phyloP scores from a whole-genome alignment of 805 yeast species.

The Wickerhamomyces silvicola region DNA sequence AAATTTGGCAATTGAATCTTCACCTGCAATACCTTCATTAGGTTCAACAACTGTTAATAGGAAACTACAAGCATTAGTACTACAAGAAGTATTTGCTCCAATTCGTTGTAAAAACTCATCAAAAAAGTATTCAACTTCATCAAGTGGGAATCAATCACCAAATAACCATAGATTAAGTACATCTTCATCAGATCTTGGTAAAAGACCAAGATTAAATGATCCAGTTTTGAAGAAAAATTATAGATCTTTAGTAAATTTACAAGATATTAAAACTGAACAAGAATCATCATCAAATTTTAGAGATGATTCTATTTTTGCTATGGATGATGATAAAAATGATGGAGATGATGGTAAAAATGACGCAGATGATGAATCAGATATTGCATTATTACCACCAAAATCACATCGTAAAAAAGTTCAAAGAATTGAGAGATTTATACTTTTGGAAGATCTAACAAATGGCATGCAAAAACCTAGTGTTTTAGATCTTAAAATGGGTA shows the following conservation, averaged over 20 bases:
- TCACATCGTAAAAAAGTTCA: conserved; percentile 34
- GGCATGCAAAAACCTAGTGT: conserved; percentile 85
- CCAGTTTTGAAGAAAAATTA: conserved; percentile 14
- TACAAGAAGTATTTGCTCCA: conserved; percentile 68
- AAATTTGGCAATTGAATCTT: no score
- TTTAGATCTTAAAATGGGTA: conserved; percentile 94
- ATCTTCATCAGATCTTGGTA: conserved; percentile 19
- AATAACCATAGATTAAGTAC: conserved; percentile 15
- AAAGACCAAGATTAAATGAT: conserved; percentile 12
- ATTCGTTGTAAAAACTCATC: conserved; percentile 3
- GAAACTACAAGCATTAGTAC: conserved; percentile 62
- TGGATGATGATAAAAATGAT: conserved; percentile 37
- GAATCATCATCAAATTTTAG: conserved; percentile 2
- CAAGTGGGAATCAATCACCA: conserved; percentile 8
- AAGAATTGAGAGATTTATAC: conserved; percentile 70
- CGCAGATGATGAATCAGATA: conserved; percentile 7
- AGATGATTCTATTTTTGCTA: conserved; percentile 34
- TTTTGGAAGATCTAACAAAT: conserved; percentile 84
- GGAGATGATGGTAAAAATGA: conserved; percentile 6
- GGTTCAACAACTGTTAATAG: conserved; percentile 68
- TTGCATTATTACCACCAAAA: conserved; percentile 14
- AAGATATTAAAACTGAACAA: conserved; percentile 7
- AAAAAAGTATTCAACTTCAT: conserved; percentile 14
- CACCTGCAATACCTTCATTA: conserved; percentile 21
- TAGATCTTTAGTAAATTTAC: conserved; percentile 20